Percentiles rank a stretch among this genome's conserved stretches.
phyloP scores from a whole-genome alignment of 2,329 filamentous ascomycete genomes.

The Eutypella sp. region DNA sequence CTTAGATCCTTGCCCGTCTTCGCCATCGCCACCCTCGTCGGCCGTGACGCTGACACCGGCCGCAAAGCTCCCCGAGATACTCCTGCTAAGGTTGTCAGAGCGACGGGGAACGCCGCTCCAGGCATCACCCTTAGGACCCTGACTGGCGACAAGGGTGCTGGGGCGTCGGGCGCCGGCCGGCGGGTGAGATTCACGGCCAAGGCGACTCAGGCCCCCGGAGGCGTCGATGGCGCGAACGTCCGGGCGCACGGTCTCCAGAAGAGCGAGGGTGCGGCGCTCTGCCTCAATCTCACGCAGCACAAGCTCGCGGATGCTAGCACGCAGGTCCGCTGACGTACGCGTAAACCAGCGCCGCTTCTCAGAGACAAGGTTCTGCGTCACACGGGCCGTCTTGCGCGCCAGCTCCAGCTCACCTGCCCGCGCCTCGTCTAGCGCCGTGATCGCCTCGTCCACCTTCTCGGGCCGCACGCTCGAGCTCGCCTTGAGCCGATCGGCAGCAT shows the following conservation, averaged over 20 bases:
- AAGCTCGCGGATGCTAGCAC: slow-evolving; percentile 82
- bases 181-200: slow-evolving; percentile 89
- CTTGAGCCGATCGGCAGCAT: slow-evolving; percentile 84
- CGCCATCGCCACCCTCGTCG: slow-evolving; percentile 55
- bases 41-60: slow-evolving; percentile 38
- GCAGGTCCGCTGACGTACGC: slow-evolving; percentile 77
- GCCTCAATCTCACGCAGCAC: slow-evolving; percentile 93
- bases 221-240: slow-evolving; percentile 91
- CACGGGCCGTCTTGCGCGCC: slow-evolving; percentile 77
- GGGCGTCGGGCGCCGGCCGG: slow-evolving; percentile 57
- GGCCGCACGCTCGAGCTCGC: slow-evolving; percentile 78
- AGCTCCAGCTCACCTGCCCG: slow-evolving; percentile 76
- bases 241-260: slow-evolving; percentile 87
- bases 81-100: slow-evolving; percentile 72
- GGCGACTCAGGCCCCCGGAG: slow-evolving; percentile 80
- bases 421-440: slow-evolving; percentile 82
- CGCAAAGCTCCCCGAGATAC: slow-evolving; percentile 68
- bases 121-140: slow-evolving; percentile 95
- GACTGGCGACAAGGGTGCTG: slow-evolving; percentile 77
- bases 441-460: slow-evolving; percentile 98
- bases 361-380: slow-evolving; percentile 81
- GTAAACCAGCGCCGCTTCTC: slow-evolving; percentile 91
- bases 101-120: slow-evolving; percentile 92
- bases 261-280: slow-evolving; percentile 83
- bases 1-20: slow-evolving; percentile 36